A percentile compares a stretch with the other conserved stretches of the same genome.
phyloP scores from a whole-genome alignment of 2,329 filamentous ascomycete species.

The Proliferodiscus dingleyae region DNA sequence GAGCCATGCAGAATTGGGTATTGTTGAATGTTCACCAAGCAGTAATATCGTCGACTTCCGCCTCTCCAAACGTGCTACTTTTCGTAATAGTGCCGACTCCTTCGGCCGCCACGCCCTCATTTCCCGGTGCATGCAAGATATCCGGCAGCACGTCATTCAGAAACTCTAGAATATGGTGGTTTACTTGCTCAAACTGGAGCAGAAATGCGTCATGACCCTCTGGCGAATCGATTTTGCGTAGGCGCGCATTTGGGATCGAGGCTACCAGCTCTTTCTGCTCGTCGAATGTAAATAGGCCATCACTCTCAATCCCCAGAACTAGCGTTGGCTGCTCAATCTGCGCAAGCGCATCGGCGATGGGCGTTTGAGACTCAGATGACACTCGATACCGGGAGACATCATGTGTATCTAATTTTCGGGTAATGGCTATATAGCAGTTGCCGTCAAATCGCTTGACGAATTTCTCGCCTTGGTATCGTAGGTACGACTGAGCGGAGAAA shows the following conservation, averaged over 20 bases:
- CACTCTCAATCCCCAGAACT: constrained; percentile 89
- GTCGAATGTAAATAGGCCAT: constrained; percentile 93
- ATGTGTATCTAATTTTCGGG: constrained; percentile 94
- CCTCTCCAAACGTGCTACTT: constrained; percentile 90
- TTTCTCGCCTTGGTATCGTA: constrained; percentile 93
- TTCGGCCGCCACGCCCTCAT: constrained; percentile 36
- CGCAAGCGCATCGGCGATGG: constrained; percentile 68
- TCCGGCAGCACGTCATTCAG: constrained; percentile 77
- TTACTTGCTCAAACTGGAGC: constrained; percentile 96
- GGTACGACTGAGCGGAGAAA: constrained; percentile 95
- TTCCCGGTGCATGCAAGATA: constrained; percentile 68
- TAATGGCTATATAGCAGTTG: constrained; percentile 99
- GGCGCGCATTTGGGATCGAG: constrained; percentile 68
- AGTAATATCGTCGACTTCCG: constrained; percentile 93
- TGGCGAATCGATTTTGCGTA: constrained; percentile 86
- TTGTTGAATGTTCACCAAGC: constrained; percentile 61
- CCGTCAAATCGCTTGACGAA: constrained; percentile 97
- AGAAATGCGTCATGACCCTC: constrained; percentile 97
- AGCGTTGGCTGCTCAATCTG: constrained; percentile 85
- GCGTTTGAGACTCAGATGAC: constrained; percentile 33
- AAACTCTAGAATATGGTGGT: constrained; percentile 79
- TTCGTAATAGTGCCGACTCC: constrained; percentile 65
- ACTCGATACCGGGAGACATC: constrained; percentile 78
- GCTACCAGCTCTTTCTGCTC: constrained; percentile 90
- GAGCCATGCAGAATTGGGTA: no score